These are phyloP conservation scores for Ustilago trichophora DNA, from an alignment of 1,284 basidiomycete genomes.

Conservation along the genomic window DNA sequence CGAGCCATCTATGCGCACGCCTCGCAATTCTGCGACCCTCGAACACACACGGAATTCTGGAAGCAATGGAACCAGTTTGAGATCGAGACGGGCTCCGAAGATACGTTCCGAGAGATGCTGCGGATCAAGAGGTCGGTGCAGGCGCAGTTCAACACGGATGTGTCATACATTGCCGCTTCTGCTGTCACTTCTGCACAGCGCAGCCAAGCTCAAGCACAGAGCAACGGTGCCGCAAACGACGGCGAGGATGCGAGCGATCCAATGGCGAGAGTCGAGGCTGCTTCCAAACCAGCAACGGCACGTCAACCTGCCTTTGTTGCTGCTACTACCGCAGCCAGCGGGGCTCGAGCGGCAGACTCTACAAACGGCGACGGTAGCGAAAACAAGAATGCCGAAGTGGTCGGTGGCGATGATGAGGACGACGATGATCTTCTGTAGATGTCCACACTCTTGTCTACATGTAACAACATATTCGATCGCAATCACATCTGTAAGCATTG, in stretches of 20 bases:
- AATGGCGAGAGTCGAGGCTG: conserved; percentile 69
- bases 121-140: conserved; percentile 98
- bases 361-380: conserved; percentile 70
- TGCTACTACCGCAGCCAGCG: conserved; percentile 70
- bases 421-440: conserved; percentile 63
- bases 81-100: conserved; percentile 94
- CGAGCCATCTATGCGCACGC: conserved; percentile 96
- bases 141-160: conserved; percentile 97
- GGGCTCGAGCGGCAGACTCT: conserved; percentile 73
- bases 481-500: too few relatives aligned
- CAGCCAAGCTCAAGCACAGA: conserved; percentile 20
- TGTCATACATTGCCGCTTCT: conserved; percentile 68
- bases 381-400: conserved; percentile 46
- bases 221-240: conserved; percentile 62
- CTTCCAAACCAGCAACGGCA: conserved; percentile 1
- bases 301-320: conserved; percentile 41
- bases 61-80: conserved; percentile 96
- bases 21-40: conserved; percentile 96
- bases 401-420: conserved; percentile 56
- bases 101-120: conserved; percentile 98
- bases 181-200: conserved; percentile 35
- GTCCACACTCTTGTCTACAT: neutral
- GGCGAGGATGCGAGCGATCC: conserved; percentile 70
- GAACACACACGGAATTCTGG: conserved; percentile 88
- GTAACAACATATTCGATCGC: too few relatives aligned